A percentile compares a stretch with the other conserved stretches of the same genome.
phyloP scores from a whole-genome alignment of 257 asterid species.

The Penstemon barbatus region DNA sequence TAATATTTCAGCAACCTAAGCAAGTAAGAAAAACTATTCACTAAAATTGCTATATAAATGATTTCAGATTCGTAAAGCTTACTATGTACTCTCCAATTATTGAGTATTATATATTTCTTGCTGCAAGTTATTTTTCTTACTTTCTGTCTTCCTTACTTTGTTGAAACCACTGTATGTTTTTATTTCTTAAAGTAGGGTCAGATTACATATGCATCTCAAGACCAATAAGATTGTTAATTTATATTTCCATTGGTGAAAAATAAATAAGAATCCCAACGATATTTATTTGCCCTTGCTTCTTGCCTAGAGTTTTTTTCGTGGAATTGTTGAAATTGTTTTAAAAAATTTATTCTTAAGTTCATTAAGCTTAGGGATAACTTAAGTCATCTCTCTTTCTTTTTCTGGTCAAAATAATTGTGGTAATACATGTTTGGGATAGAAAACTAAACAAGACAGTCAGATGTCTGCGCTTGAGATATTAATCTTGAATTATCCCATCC shows the following conservation, averaged over 20 bases:
- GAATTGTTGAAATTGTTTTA: background rate
- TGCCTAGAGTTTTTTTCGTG: background rate
- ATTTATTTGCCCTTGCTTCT: no score
- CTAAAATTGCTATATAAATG: background rate
- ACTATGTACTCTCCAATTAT: background rate
- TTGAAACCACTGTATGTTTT: no score
- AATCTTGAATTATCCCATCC: constrained; percentile 27
- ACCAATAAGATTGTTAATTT: background rate
- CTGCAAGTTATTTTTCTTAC: background rate
- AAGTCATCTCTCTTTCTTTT: constrained; percentile 1
- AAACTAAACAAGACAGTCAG: background rate
- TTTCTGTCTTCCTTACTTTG: background rate
- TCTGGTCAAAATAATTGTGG: background rate
- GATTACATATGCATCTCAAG: background rate
- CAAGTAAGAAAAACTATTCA: background rate
- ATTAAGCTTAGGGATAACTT: background rate
- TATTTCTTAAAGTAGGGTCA: background rate
- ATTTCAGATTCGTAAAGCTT: background rate
- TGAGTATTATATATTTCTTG: background rate
- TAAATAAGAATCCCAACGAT: background rate
- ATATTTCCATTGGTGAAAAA: no score
- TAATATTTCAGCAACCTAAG: background rate
- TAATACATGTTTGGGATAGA: background rate
- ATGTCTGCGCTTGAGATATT: constrained; percentile 16
- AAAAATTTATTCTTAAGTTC: background rate